Base-by-base conservation (phyloP, 306 rosid species). In the Benincasa hispida region DNA sequence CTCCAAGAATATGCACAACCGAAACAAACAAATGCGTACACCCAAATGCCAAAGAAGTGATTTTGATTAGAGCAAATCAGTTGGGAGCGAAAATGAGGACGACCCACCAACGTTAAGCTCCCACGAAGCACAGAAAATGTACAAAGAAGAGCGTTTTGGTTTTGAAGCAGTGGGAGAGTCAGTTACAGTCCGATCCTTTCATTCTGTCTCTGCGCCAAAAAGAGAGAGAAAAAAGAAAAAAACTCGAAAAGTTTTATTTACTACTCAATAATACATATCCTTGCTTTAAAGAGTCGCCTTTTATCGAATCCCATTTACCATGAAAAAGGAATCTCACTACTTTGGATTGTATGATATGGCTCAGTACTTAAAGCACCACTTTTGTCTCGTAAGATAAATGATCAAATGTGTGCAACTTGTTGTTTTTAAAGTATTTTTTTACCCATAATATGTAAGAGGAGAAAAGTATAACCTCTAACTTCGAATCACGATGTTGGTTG, bases 111-210 rank as follows among this genome's bases (percentile, higher is more conserved):
- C 41, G 24, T 50, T 8, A 72, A 72, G 76, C 5, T 30, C 60
- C 24, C 76, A 28, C 15, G 1, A 75, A 58, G 37, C 34, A 32
- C 24, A 75, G 68, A 57, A 56, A 75, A 35, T n/a, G 78, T 56
- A 75, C 39, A 57, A 25, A 56, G 22, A 56, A 22, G 35, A 58
- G 54, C 37, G 67, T 75, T 75, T 68, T 68, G 74, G 5, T 42
- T 75, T 22, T 57, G 78, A 22, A 57, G 68, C 24, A 37, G 68
- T 34, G 78, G 21, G 39, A 55, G 68, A 75, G 78, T 75, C 78
- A 75, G 78, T 57, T 75, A 57, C 55, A 75, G 55, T 57, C 8
- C 78, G 30, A 75, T 21, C 65, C 68, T 58, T 57, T 75, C 67
- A 12, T 24, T 74, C n/a, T 57, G 34, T 75, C 67, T 56, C 48